Percentiles rank a stretch among this genome's conserved stretches.
phyloP scores from a whole-genome alignment of 2,329 filamentous ascomycete genomes.

The Colletotrichum eremochloae region DNA sequence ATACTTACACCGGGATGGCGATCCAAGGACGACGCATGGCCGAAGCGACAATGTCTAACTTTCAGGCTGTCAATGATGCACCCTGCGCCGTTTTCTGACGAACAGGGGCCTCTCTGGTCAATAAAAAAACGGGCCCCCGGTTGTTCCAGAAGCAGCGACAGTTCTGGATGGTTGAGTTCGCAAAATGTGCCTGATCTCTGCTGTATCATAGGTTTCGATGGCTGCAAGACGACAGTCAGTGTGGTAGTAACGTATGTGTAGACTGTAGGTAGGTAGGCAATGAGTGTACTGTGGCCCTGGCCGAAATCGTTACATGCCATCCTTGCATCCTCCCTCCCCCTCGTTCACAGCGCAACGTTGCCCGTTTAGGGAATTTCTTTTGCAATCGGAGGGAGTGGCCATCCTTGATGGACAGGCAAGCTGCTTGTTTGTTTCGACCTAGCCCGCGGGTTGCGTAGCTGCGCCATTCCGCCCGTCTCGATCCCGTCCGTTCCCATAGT shows the following conservation, averaged over 20 bases:
- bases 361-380: neutral
- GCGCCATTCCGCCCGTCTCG: constrained; percentile 36
- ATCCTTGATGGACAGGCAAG: neutral
- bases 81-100: constrained; percentile 32
- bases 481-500: constrained; percentile 27
- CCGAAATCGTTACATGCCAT: constrained; percentile 14
- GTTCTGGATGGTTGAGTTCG: constrained; percentile 12
- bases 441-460: constrained; percentile 21
- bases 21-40: constrained; percentile 22
- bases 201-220: constrained; percentile 18
- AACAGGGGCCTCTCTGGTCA: constrained; percentile 24
- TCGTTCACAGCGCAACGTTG: constrained; percentile 9
- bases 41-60: constrained; percentile 34
- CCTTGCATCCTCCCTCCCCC: neutral
- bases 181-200: constrained; percentile 7
- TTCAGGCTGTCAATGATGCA: constrained; percentile 27
- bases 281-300: neutral
- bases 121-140: constrained; percentile 16
- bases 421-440: constrained; percentile 28
- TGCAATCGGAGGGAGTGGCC: neutral
- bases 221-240: neutral
- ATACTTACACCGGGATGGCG: neutral
- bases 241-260: neutral
- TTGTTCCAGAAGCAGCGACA: constrained; percentile 12
- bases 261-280: no score